phyloP scores from a whole-genome alignment of 495 filamentous ascomycete species.

The Neurospora pannonica region DNA sequence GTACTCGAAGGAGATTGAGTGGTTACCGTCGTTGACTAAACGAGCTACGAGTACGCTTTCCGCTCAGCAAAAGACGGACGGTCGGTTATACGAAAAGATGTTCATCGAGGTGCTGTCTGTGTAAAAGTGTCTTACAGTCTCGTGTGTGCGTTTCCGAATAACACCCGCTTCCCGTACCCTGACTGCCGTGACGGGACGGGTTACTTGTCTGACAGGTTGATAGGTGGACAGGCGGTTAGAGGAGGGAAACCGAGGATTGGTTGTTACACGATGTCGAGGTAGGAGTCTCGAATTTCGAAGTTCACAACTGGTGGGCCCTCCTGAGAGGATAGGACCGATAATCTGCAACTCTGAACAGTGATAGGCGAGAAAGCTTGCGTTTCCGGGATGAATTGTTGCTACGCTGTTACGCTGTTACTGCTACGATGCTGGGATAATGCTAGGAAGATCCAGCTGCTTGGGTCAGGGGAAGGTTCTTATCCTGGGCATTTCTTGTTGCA shows the following conservation, averaged over 20 bases:
- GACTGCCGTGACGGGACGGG: not conserved
- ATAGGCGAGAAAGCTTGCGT: not conserved
- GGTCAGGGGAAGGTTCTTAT: not conserved
- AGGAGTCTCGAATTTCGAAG: no score
- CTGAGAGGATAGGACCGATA: no score
- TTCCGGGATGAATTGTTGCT: not conserved
- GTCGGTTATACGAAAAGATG: no score
- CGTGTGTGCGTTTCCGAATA: not conserved
- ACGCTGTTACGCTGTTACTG: no score
- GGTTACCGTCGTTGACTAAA: not conserved
- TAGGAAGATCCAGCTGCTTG: not conserved
- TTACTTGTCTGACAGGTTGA: not conserved
- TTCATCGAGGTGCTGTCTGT: not conserved
- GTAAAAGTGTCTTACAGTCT: not conserved
- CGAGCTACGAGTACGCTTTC: no score
- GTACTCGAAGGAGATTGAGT: not conserved
- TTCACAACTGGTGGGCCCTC: no score
- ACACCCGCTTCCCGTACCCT: not conserved
- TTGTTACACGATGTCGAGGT: not conserved
- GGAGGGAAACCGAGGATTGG: not conserved
- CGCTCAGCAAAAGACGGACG: no score
- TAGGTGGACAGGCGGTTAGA: not conserved
- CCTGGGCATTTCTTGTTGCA: no score
- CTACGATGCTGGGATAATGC: not conserved
- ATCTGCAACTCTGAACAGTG: no score